Base-by-base conservation (phyloP, 179 eudicot genomes). In the Carnegiea gigantea region DNA sequence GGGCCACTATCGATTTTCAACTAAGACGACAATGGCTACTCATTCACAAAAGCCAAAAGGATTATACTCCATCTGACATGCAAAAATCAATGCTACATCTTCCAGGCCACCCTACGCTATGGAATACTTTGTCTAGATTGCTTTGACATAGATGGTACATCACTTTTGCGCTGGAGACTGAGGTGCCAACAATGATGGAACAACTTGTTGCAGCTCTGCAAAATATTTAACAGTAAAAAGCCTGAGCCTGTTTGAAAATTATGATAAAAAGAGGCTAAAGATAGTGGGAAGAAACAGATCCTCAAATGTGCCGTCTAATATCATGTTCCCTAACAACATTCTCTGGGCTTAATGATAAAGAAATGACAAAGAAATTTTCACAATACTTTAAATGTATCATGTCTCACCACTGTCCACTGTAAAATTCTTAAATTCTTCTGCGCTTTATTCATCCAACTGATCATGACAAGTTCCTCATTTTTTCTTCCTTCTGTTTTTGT, bases 151-250 rank as follows among this genome's bases (percentile, higher is more conserved):
- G 57, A 23, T 28, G 48, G 49, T 60, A 51, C 23, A 70, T 23
- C 46, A n/a, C 65, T 38, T 1, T 40, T n/a, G n/a, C 28, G 74
- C 70, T 20, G 40, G 60, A 70, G 24, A 48, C 13, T n/a, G 49
- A 62, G 49, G 64, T 71, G 71, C 72, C 43, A 23, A 38, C 36
- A n/a, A 6, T 60, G 28, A 24, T 54, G 30, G 60, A 30, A 30
- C 65, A 10, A 17, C 57, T 26, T 24, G n/a, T 49, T 15, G 71
- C 26, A 82, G 70, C 68, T 77, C 85, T 79, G 85, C 73, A 79
- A 76, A 70, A 84, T 15, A n/a, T 24, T 17, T 70, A 67, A 80
- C 65, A 81, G 24, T 26, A 62, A 75, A 30, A 30, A 51, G 54
- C 40, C 15, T 76, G 49, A 76, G 44, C 62, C 72, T 23, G 26